Conservation (phyloP, 2,329 filamentous ascomycete species). For the Sarocladiaceae sp. region DNA sequence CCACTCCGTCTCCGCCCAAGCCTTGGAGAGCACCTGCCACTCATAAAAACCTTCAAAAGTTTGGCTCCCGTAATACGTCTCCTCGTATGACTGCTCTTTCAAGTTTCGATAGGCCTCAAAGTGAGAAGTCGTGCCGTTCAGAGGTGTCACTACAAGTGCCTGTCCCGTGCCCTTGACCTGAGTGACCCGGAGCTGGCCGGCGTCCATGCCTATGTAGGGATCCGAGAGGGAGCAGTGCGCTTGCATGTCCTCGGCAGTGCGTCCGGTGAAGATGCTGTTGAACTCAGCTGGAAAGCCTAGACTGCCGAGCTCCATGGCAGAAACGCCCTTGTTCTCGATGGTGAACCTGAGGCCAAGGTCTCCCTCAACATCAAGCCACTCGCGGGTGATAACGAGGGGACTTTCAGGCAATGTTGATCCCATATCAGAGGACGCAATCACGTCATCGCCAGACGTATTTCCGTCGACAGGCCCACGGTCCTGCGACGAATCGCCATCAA, state of each 20-base stretch:
- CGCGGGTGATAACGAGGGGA: slow-evolving; percentile 42
- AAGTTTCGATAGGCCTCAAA: slow-evolving; percentile 55
- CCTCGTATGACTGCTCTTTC: slow-evolving; percentile 34
- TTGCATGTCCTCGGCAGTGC: slow-evolving; percentile 43
- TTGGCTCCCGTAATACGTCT: slow-evolving; percentile 44
- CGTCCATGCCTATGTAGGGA: slow-evolving; percentile 56
- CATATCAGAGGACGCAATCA: slow-evolving; percentile 33
- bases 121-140: slow-evolving; percentile 35
- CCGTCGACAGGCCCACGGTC: slow-evolving; percentile 27
- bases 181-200: slow-evolving; percentile 51
- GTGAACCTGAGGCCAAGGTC: slow-evolving; percentile 50
- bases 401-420: slow-evolving; percentile 35
- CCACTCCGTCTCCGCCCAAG: slow-evolving; percentile 56
- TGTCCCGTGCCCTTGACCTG: slow-evolving; percentile 48
- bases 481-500: slow-evolving; percentile 39
- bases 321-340: slow-evolving; percentile 37
- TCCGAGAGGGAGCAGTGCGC: slow-evolving; percentile 51
- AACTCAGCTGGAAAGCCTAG: slow-evolving; percentile 57
- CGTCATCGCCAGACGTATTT: slow-evolving; percentile 11
- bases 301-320: slow-evolving; percentile 47
- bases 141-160: slow-evolving; percentile 50
- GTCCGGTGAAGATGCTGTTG: slow-evolving; percentile 57
- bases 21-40: slow-evolving; percentile 51
- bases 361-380: slow-evolving; percentile 44
- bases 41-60: slow-evolving; percentile 59